Evolutionary conservation across 2,329 filamentous ascomycete species (phyloP), one percentile per base, ranked within the genome.

Genomic region (Uncinocarpus reesii): DNA sequence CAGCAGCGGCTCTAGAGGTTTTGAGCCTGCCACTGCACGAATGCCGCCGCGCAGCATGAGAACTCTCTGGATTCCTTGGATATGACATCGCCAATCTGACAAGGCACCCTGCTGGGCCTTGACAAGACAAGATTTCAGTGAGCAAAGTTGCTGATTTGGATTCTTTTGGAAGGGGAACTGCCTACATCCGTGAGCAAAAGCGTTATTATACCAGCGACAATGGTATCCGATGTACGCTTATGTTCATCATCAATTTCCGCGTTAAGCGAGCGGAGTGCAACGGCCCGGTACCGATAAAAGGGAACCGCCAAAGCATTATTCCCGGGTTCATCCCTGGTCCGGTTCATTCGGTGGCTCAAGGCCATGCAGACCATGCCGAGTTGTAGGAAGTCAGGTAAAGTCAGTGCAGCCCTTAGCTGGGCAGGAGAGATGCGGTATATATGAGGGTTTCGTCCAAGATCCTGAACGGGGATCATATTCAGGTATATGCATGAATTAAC

Each of bases 1-100:
- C 31, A 65, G 54, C n/a, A 62, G 47, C 5, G 60, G 55, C 26
- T 55, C 48, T 23, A 58, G 34, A 6, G 44, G 50, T 21, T 50
- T 52, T 18, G 55, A 56, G 13, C 28, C 24, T 3, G 55, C 53
- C 4, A 63, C 18, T 6, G 47, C 23, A 15, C 47, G 48, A 16
- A 67, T 53, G 16, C 66, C 65, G 13, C 66, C 65, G 10, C 62
- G 63, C 4, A 66, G 51, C 15, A 47, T 47, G 10, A 68, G 58
- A 4, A 69, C 38, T 48, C 48, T 61, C 24, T 60, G 55, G 23
- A 62, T 50, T 13, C 60, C 66, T 13, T 66, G 57, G 2, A 68
- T 31, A 43, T 69, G 66, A 10, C 53, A 60, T 36, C 62, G 59
- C 65, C 65, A 69, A 49, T 61, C 56, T 6, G 53, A 51, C 3